Evolutionary conservation across 495 filamentous ascomycete species (phyloP).

Genomic region (Penicillium bovifimosum): DNA sequence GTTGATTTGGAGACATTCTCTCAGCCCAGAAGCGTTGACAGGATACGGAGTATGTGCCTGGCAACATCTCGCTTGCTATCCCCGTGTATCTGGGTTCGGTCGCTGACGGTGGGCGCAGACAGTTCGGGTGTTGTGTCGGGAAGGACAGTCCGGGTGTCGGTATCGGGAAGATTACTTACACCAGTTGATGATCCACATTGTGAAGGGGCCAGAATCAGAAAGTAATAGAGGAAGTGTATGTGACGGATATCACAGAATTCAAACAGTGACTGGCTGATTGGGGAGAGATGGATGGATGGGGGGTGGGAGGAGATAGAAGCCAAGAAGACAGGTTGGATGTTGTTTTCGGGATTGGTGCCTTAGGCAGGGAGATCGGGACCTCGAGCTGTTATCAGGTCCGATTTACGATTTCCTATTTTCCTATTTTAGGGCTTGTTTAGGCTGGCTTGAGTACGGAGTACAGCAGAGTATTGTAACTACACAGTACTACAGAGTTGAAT

Average conservation of each 20-base stretch:
- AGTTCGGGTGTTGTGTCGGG: conserved; percentile 9
- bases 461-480: no score
- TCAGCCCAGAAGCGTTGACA: no score
- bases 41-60: background rate
- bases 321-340: conserved; percentile 37
- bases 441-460: conserved; percentile 4
- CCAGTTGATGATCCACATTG: conserved; percentile 97
- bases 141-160: conserved; percentile 14
- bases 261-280: conserved; percentile 5
- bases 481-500: no score
- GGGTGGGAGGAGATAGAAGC: conserved; percentile 17
- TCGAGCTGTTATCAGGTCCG: background rate
- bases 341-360: conserved; percentile 28
- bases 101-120: background rate
- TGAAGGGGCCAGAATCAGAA: conserved; percentile 23
- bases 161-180: conserved; percentile 55
- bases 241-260: conserved; percentile 5
- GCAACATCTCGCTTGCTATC: background rate
- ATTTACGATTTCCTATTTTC: no score
- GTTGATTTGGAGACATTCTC: background rate
- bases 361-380: conserved; percentile 17
- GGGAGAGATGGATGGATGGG: conserved; percentile 16
- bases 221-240: conserved; percentile 3
- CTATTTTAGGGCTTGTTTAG: conserved; percentile 8
- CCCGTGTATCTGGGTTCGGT: background rate